Conservation (phyloP, 2,329 filamentous ascomycete species). For the Coniochaeta sp. region DNA sequence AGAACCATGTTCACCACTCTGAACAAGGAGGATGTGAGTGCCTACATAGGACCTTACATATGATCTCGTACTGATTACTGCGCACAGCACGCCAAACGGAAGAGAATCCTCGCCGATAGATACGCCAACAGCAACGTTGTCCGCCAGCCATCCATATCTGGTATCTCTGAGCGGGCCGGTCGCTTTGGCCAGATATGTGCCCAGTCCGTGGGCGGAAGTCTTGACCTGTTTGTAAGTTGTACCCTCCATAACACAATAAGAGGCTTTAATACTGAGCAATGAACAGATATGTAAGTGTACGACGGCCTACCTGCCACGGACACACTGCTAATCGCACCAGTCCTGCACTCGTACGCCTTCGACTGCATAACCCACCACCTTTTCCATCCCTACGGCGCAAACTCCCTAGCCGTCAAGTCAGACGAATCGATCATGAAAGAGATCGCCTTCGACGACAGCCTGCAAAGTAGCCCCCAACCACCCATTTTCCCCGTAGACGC, state of each 20-base stretch:
- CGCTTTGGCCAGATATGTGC: conserved; percentile 48
- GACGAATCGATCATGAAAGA: conserved; percentile 63
- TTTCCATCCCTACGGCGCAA: conserved; percentile 59
- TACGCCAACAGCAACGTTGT: conserved; percentile 65
- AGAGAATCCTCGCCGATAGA: conserved; percentile 56
- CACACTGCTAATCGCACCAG: conserved; percentile 8
- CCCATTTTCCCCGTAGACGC: neutral
- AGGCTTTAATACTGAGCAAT: neutral
- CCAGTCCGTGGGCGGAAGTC: conserved; percentile 31
- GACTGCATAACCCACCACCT: conserved; percentile 64
- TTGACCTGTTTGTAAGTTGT: conserved; percentile 54
- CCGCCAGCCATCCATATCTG: conserved; percentile 44
- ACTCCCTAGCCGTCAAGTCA: conserved; percentile 46
- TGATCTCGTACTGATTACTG: conserved; percentile 17
- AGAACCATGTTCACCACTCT: conserved; percentile 56
- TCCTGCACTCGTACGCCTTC: conserved; percentile 60
- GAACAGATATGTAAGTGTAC: conserved; percentile 8
- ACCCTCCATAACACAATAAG: neutral
- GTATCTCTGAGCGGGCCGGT: conserved; percentile 49
- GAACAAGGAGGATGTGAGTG: conserved; percentile 43
- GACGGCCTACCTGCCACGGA: neutral
- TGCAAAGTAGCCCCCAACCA: conserved; percentile 46
- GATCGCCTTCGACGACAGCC: conserved; percentile 59
- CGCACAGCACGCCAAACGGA: conserved; percentile 49
- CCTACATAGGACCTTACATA: neutral